phyloP scores from a whole-genome alignment of 805 yeast genomes.

The Schwanniomyces polymorphus region DNA sequence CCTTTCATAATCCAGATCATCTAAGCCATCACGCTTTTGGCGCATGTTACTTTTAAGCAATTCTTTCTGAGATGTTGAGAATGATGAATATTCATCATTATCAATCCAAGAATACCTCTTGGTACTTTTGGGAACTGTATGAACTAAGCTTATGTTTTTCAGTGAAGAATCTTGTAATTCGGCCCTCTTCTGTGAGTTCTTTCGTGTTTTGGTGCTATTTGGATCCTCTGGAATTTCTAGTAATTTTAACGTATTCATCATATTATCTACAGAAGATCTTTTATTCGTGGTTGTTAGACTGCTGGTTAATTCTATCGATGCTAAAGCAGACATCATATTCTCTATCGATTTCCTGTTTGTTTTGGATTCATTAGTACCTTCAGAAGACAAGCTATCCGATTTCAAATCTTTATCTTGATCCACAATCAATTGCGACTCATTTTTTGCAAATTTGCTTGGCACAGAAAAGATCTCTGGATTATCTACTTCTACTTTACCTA shows the following conservation, averaged over 20 bases:
- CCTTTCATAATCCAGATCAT: not conserved
- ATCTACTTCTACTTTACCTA: no score
- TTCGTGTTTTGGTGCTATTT: not conserved
- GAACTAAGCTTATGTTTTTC: not conserved
- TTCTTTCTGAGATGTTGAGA: constrained; percentile 5
- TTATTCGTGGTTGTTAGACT: constrained; percentile 3
- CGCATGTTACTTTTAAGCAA: not conserved
- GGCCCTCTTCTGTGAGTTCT: not conserved
- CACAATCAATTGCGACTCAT: no score
- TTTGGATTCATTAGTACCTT: not conserved
- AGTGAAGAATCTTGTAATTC: no score
- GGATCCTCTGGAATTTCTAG: constrained; percentile 1
- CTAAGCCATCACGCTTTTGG: not conserved
- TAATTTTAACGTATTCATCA: constrained; percentile 20
- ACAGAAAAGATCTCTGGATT: no score
- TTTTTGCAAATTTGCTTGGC: no score
- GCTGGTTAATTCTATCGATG: constrained; percentile 11
- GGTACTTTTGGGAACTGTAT: not conserved
- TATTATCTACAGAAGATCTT: constrained; percentile 20
- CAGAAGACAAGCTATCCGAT: constrained; percentile 7
- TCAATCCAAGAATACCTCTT: constrained; percentile 31
- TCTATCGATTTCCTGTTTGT: constrained; percentile 25
- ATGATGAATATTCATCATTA: constrained; percentile 22
- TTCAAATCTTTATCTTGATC: not conserved
- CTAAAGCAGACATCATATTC: constrained; percentile 32